Percentiles rank a stretch among this genome's conserved stretches.
These are phyloP conservation scores for Trichophaea hybrida DNA, from an alignment of 2,329 filamentous ascomycete genomes.

Conservation along the genomic window DNA sequence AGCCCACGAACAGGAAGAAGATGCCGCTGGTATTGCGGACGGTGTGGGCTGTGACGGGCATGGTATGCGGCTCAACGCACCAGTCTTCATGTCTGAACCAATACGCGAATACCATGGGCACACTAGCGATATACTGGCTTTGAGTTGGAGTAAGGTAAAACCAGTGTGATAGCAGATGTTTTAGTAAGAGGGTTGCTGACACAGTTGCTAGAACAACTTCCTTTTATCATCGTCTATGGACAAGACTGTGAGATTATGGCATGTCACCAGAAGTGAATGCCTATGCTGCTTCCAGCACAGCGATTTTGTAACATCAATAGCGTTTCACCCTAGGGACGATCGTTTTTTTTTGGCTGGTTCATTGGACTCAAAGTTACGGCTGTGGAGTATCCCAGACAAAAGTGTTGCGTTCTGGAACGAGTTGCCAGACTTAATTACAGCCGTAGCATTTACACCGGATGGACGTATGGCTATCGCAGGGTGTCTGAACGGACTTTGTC, in stretches of 20 bases:
- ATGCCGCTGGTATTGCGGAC: constrained; percentile 30
- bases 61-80: constrained; percentile 60
- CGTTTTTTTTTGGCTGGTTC: constrained; percentile 93
- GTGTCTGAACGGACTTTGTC: constrained; percentile 67
- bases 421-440: constrained; percentile 76
- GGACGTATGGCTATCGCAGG: constrained; percentile 82
- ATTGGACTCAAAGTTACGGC: constrained; percentile 67
- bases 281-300: constrained; percentile 88
- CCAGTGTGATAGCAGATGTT: background rate
- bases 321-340: constrained; percentile 88
- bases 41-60: constrained; percentile 27
- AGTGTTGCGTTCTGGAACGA: constrained; percentile 69
- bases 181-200: background rate
- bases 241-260: constrained; percentile 90
- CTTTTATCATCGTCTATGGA: constrained; percentile 94
- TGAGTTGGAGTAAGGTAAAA: constrained; percentile 82
- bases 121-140: constrained; percentile 67
- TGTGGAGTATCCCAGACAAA: constrained; percentile 97
- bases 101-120: constrained; percentile 71
- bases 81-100: constrained; percentile 72
- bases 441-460: constrained; percentile 84
- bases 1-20: constrained; percentile 57
- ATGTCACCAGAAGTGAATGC: constrained; percentile 70
- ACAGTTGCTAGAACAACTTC: constrained; percentile 58
- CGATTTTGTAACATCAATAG: constrained; percentile 87